Evolutionary conservation across 768 basidiomycete species (phyloP).

Genomic region (Pleurotus citrinopileatus): DNA sequence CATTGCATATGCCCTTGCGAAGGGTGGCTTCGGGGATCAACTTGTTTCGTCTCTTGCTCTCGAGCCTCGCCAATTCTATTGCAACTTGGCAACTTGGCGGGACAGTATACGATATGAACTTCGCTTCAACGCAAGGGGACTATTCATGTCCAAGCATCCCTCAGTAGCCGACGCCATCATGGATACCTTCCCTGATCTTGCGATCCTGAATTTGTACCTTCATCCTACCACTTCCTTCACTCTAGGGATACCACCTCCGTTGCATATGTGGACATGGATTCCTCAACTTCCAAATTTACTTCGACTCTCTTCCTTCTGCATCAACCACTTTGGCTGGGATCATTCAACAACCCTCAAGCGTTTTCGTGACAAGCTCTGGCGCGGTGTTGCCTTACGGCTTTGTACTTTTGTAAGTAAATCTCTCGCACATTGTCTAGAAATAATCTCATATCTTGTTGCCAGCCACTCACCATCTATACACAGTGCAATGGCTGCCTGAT

Average conservation of each 20-base stretch:
- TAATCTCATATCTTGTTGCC: no score
- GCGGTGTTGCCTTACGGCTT: no score
- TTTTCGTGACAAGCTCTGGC: no score
- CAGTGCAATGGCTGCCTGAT: no score
- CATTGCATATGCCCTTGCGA: not conserved
- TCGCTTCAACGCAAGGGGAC: conserved; percentile 11
- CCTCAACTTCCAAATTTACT: not conserved
- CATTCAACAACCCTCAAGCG: no score
- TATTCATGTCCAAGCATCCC: conserved; percentile 20
- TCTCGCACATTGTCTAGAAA: no score
- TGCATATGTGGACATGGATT: conserved; percentile 15
- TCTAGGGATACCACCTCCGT: not conserved
- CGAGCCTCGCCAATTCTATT: no score
- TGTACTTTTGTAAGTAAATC: no score
- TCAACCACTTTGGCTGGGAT: conserved; percentile 21
- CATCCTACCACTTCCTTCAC: conserved; percentile 24
- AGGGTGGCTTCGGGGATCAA: conserved; percentile 29
- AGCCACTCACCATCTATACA: no score
- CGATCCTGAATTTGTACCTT: conserved; percentile 35
- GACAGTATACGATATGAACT: conserved; percentile 5
- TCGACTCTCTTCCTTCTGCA: conserved; percentile 26
- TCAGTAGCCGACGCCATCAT: conserved; percentile 24
- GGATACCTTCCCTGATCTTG: conserved; percentile 26
- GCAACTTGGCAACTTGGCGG: conserved; percentile 14
- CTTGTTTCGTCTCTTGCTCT: conserved; percentile 21